Base-by-base conservation (phyloP, 2,329 filamentous ascomycete genomes). In the Nemania sp. region DNA sequence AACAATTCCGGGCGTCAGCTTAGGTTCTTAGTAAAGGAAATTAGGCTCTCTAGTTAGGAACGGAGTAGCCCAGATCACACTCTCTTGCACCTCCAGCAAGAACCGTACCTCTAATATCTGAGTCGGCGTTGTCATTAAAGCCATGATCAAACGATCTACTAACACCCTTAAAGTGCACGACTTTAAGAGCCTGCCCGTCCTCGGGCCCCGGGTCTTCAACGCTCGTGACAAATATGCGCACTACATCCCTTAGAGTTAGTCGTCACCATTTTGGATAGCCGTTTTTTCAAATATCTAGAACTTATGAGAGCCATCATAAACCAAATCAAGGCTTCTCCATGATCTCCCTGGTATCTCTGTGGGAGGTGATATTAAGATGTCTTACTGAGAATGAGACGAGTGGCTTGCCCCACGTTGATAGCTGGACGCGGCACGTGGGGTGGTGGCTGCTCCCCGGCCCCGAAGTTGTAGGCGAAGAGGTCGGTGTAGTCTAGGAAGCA, bases 401-500 rank as follows among this genome's bases (percentile, higher is more conserved):
- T 34, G 31, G n/a, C 31, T 74, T 91, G 87, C 56, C 81, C 80
- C 0, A 77, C 81, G 26, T 81, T 73, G 31, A 90, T 77, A 0
- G 84, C 76, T 1, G 71, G 74, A 0, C 81, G 77, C 2, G 75
- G 81, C 49, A 71, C 73, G 60, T 71, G 72, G 37, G 62, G 68
- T 1, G 71, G 73, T 1, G 76, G 68, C 9, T 74, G 67, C 6
- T 75, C 70, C 6, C 69, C 70, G 1, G 68, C 61, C n/a, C 72
- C 73, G 64, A 91, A 91, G 66, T 92, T 92, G 74, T 85, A 91
- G 17, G 74, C 72, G 68, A 86, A 88, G 30, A 92, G 82, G 66
- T 91, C 88, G 61, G 80, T 83, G 67, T 88, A 91, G 68, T 91
- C 87, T 56, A 82, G 68, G 57, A 80, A 81, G 59, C 73, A 79